phyloP scores from a whole-genome alignment of 805 yeast genomes.

The Jamesozyma lodderae region DNA sequence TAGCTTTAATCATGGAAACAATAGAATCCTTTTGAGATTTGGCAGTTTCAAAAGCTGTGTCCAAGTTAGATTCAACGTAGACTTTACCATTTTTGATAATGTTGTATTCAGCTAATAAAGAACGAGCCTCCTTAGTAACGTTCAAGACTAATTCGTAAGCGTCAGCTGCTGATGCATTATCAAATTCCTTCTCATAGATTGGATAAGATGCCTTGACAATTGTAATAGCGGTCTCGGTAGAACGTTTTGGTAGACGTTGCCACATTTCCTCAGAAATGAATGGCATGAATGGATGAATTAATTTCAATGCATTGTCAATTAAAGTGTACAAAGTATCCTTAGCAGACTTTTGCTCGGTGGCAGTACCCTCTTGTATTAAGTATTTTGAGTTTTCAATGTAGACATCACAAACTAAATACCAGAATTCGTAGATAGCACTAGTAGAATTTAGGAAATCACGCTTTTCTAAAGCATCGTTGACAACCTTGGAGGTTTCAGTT shows the following conservation, averaged over 20 bases:
- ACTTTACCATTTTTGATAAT: slow-evolving; percentile 84
- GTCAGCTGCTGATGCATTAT: slow-evolving; percentile 53
- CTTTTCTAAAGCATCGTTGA: slow-evolving; percentile 59
- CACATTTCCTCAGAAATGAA: slow-evolving; percentile 95
- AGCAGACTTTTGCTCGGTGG: slow-evolving; percentile 77
- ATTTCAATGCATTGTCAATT: slow-evolving; percentile 79
- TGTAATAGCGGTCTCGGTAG: slow-evolving; percentile 56
- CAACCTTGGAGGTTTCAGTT: slow-evolving; percentile 55
- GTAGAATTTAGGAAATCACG: slow-evolving; percentile 90
- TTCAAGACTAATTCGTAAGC: slow-evolving; percentile 81
- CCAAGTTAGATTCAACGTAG: slow-evolving; percentile 57
- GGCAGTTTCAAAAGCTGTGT: slow-evolving; percentile 44
- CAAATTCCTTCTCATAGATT: slow-evolving; percentile 46
- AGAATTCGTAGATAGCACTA: slow-evolving; percentile 79
- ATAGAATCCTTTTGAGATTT: slow-evolving; percentile 74
- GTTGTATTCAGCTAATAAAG: slow-evolving; percentile 81
- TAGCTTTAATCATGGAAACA: slow-evolving; percentile 85
- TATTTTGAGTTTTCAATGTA: slow-evolving; percentile 96
- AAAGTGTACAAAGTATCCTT: slow-evolving; percentile 89
- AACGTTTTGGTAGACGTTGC: slow-evolving; percentile 93
- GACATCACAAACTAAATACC: slow-evolving; percentile 95
- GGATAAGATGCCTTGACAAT: slow-evolving; percentile 81
- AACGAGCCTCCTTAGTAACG: slow-evolving; percentile 84
- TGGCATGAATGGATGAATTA: slow-evolving; percentile 99
- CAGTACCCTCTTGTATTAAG: slow-evolving; percentile 84